Evolutionary conservation across 306 rosid genomes (phyloP).

Genomic region (Glycine soja): DNA sequence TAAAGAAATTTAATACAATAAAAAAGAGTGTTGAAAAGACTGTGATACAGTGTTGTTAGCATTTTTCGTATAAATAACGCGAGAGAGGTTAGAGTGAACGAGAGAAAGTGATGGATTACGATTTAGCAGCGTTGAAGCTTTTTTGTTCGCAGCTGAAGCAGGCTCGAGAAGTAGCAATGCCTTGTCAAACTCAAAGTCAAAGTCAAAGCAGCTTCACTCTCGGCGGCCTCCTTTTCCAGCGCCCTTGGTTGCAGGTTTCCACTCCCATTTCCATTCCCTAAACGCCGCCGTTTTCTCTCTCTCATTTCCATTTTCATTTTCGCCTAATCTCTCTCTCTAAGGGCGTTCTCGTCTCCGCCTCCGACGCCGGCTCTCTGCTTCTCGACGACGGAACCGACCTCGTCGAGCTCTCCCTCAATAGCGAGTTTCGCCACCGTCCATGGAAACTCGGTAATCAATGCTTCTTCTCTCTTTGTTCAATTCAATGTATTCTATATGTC

Average conservation of each 20-base stretch:
- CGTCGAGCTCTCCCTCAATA: constrained; percentile 62
- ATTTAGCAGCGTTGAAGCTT: constrained; percentile 75
- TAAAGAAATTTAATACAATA: too few relatives aligned
- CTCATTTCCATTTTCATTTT: background rate
- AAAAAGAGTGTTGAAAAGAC: too few relatives aligned
- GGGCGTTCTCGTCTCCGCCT: constrained; percentile 67
- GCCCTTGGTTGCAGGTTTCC: constrained; percentile 79
- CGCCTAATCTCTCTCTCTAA: constrained; percentile 31
- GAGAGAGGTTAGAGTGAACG: background rate
- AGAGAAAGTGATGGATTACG: constrained; percentile 64
- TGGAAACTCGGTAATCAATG: constrained; percentile 63
- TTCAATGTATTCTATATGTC: background rate
- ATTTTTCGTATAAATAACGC: too few relatives aligned
- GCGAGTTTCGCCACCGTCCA: constrained; percentile 60
- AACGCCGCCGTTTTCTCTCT: constrained; percentile 30
- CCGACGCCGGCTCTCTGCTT: constrained; percentile 47
- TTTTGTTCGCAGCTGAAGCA: constrained; percentile 64
- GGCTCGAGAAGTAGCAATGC: constrained; percentile 53
- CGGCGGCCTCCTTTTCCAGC: constrained; percentile 83
- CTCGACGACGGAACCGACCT: constrained; percentile 87
- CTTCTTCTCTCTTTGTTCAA: background rate
- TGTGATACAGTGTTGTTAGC: too few relatives aligned
- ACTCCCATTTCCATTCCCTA: background rate
- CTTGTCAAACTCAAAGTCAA: constrained; percentile 20
- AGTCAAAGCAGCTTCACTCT: constrained; percentile 50